Evolutionary conservation across 768 basidiomycete genomes (phyloP).

Genomic region (Boletus tomentosulus): DNA sequence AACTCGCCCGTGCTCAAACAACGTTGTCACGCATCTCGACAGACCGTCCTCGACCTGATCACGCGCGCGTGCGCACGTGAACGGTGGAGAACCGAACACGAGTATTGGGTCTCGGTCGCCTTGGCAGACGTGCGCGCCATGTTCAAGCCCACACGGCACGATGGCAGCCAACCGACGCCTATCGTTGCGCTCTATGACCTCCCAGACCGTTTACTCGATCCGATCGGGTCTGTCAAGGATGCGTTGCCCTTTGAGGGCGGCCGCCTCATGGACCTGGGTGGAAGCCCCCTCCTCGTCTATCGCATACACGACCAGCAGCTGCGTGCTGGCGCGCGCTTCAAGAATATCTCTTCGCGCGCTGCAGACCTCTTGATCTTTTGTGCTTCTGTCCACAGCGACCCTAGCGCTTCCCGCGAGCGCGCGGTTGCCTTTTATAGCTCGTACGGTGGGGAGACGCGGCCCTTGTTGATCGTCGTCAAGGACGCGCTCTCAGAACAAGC

Average conservation of each 20-base stretch:
- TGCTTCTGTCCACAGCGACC: conserved; percentile 6
- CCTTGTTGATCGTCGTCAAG: conserved; percentile 22
- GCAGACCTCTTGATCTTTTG: conserved; percentile 27
- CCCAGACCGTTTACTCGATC: conserved; percentile 3
- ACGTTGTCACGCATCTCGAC: conserved; percentile 26
- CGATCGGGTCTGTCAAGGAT: conserved; percentile 10
- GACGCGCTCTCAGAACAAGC: conserved; percentile 17
- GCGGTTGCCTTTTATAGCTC: conserved; percentile 17
- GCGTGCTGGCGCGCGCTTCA: conserved; percentile 21
- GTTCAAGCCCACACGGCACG: conserved; percentile 9
- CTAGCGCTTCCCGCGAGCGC: conserved; percentile 5
- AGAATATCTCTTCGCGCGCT: conserved; percentile 17
- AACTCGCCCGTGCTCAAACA: conserved; percentile 27
- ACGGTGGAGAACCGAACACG: conserved; percentile 22
- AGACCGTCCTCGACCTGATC: conserved; percentile 20
- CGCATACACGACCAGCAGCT: conserved; percentile 21
- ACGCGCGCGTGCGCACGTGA: conserved; percentile 15
- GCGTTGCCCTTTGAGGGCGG: conserved; percentile 17
- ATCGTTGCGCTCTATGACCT: conserved; percentile 23
- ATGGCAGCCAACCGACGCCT: conserved; percentile 10
- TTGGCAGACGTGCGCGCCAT: conserved; percentile 24
- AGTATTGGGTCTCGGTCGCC: conserved; percentile 18
- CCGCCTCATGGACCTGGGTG: conserved; percentile 17
- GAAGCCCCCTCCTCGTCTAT: conserved; percentile 15
- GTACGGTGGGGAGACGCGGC: conserved; percentile 26